Evolutionary conservation across 2,329 filamentous ascomycete species (phyloP), one percentile per base, ranked within the genome.

Genomic region (Penicillium sclerotiorum): DNA sequence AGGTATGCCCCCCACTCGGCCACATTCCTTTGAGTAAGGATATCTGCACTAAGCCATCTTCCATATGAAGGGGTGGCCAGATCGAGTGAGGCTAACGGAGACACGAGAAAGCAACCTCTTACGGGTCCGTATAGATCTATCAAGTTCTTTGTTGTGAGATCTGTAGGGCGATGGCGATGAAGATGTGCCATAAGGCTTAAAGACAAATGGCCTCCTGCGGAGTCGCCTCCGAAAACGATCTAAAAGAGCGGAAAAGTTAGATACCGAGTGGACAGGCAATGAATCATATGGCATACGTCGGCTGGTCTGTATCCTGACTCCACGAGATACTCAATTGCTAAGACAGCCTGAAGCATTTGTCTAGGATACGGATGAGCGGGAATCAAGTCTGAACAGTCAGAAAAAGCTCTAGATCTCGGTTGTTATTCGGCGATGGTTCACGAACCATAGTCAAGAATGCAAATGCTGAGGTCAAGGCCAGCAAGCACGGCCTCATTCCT

Each of bases 101-200:
- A 33, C n/a, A 33, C 30, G 7, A 33, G 30, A 8, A 33, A 33
- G 17, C 30, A 33, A 2, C 30, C 30, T 33, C 17, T 33, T n/a
- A 33, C 30, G 8, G 30, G 30, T 7, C 17, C 12, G 3, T 11
- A 8, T n/a, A 33, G 4, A 7, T 33, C 30, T 8, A 33, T n/a
- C 13, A n/a, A 11, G 8, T 33, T 8, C n/a, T 13, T 17, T 15
- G 30, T 5, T n/a, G 9, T 17, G 2, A n/a, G 8, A 7, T 33
- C n/a, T 7, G 3, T 7, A n/a, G 30, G 30, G 15, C 30, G 30
- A 3, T 3, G 30, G 8, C n/a, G 30, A 33, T 33, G 30, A 8
- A 33, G 13, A 33, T n/a, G 71, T 15, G 79, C 73, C 13, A 81
- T 66, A 1, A 63, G 32, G 13, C 30, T 39, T 28, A 63, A 38